phyloP scores from a whole-genome alignment of 441 rosid species.

The Daphne laureola region DNA sequence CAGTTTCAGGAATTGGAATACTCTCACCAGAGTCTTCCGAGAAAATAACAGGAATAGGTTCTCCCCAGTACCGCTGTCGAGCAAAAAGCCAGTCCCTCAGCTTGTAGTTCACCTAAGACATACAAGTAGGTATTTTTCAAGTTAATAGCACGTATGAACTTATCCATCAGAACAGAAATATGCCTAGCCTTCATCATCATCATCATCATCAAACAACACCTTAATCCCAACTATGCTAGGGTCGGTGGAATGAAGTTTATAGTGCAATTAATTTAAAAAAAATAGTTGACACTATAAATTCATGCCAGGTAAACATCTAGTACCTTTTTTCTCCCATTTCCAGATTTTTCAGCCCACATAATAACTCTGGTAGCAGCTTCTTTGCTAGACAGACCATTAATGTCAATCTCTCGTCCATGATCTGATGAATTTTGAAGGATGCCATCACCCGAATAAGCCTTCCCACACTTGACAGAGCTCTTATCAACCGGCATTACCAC shows the following conservation, averaged over 20 bases:
- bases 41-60: slow-evolving; percentile 87
- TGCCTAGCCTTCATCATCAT: no score
- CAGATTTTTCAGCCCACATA: slow-evolving; percentile 78
- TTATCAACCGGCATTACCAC: slow-evolving; percentile 59
- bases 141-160: background rate
- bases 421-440: slow-evolving; percentile 55
- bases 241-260: no score
- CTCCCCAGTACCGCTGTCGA: slow-evolving; percentile 99
- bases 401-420: slow-evolving; percentile 53
- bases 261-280: no score
- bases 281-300: no score
- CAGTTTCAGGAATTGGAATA: slow-evolving; percentile 63
- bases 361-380: slow-evolving; percentile 63
- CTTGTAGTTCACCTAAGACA: slow-evolving; percentile 77
- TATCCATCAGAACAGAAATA: slow-evolving; percentile 6
- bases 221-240: no score
- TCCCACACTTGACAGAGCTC: slow-evolving; percentile 28
- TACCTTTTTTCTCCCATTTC: slow-evolving; percentile 90
- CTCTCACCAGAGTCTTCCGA: slow-evolving; percentile 60
- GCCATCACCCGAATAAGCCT: slow-evolving; percentile 67
- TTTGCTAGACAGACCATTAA: slow-evolving; percentile 62
- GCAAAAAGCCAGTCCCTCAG: slow-evolving; percentile 99
- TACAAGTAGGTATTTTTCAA: slow-evolving; percentile 2
- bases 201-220: no score
- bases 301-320: background rate